Evolutionary conservation across 768 basidiomycete species (phyloP).

Genomic region (Pluteus cervinus): DNA sequence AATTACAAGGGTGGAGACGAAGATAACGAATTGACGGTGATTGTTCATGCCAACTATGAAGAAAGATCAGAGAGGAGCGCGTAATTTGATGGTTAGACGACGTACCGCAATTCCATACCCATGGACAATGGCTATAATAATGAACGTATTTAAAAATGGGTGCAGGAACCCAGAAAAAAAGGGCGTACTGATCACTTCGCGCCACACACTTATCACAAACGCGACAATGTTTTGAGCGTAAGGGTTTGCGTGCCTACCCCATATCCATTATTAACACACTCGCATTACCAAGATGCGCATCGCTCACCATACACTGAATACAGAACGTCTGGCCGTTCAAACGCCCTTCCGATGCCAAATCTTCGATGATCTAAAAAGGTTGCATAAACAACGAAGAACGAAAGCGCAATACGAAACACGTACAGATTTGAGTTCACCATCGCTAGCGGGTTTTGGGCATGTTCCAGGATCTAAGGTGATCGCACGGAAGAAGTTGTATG

Average conservation of each 20-base stretch:
- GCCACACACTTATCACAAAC: conserved; percentile 87
- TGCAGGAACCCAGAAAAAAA: background rate
- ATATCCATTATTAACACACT: background rate
- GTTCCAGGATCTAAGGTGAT: conserved; percentile 86
- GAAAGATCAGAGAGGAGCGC: background rate
- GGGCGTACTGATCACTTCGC: conserved; percentile 85
- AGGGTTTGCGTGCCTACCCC: conserved; percentile 71
- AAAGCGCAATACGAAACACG: conserved; percentile 17
- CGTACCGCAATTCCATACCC: conserved; percentile 98
- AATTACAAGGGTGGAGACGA: conserved; percentile 78
- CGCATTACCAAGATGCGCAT: conserved; percentile 13
- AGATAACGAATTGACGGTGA: conserved; percentile 94
- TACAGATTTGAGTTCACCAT: conserved; percentile 84
- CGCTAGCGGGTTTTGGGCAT: conserved; percentile 74
- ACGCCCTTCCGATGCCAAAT: conserved; percentile 79
- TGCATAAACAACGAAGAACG: background rate
- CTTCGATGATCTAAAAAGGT: conserved; percentile 67
- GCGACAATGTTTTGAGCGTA: conserved; percentile 94
- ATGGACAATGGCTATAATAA: conserved; percentile 81
- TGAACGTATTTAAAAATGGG: conserved; percentile 5
- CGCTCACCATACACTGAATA: conserved; percentile 83
- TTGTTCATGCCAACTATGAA: conserved; percentile 80
- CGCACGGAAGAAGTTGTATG: conserved; percentile 88
- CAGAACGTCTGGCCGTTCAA: conserved; percentile 97
- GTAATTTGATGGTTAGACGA: conserved; percentile 8